Conservation (phyloP, 768 basidiomycete genomes). For the Boletus fagicola region DNA sequence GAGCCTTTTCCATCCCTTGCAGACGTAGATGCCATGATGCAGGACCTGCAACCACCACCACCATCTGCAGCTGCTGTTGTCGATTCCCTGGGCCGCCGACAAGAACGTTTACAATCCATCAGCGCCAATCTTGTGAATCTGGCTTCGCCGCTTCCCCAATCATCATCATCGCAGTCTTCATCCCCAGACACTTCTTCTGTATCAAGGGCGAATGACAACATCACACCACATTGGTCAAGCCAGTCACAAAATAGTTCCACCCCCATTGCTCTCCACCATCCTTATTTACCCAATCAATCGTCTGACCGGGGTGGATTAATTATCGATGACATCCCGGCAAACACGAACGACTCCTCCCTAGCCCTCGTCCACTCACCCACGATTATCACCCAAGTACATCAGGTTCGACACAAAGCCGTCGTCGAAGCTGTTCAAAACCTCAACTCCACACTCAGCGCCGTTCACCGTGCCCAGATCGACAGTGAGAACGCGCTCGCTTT, state of each 20-base stretch:
- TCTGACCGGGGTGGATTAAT: background rate
- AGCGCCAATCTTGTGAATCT: conserved; percentile 12
- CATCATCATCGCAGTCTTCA: conserved; percentile 8
- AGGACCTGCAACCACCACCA: background rate
- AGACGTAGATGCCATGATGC: background rate
- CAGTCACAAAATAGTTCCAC: background rate
- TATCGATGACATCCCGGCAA: background rate
- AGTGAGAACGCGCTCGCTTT: conserved; percentile 14
- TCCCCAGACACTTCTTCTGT: conserved; percentile 2
- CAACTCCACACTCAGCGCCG: background rate
- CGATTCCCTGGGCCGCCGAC: conserved; percentile 10
- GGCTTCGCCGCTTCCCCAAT: background rate
- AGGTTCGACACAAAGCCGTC: conserved; percentile 9
- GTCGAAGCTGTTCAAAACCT: conserved; percentile 16
- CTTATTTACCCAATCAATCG: conserved; percentile 9
- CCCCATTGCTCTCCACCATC: conserved; percentile 5
- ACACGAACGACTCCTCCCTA: background rate
- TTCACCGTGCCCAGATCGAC: conserved; percentile 16
- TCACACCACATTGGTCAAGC: background rate
- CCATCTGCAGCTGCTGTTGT: background rate
- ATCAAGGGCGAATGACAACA: background rate
- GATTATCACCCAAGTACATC: conserved; percentile 10
- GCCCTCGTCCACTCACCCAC: background rate
- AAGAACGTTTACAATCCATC: conserved; percentile 18
- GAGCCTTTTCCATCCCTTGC: background rate